A percentile compares a stretch with the other conserved stretches of the same genome.
These are phyloP conservation scores for Fraxinus velutina DNA, from an alignment of 305 asterid species.

Conservation along the genomic window DNA sequence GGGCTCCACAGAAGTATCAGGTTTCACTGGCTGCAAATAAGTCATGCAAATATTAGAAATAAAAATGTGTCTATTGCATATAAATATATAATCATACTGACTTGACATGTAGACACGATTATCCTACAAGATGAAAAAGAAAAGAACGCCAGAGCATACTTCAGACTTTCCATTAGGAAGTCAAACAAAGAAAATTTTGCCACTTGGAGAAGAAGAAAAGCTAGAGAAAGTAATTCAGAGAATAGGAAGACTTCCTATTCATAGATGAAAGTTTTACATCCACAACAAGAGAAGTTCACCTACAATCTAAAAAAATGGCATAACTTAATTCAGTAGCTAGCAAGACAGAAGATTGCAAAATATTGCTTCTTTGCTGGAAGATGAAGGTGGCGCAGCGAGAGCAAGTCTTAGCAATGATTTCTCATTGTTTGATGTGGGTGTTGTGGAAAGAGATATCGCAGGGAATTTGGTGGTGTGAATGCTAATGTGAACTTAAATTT, in stretches of 20 bases:
- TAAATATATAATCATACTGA: not conserved
- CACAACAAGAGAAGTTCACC: not conserved
- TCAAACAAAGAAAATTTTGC: not conserved
- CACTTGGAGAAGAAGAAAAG: not conserved
- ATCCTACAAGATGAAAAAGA: conserved; percentile 5
- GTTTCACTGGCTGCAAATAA: conserved; percentile 66
- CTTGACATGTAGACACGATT: not conserved
- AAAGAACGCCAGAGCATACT: not conserved
- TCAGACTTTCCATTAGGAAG: not conserved
- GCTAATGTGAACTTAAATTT: not conserved
- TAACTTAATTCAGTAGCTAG: not conserved
- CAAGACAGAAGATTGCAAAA: not conserved
- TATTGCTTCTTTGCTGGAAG: not conserved
- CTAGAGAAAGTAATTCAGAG: not conserved
- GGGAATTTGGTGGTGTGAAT: not conserved
- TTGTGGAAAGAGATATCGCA: not conserved
- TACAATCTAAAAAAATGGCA: not conserved
- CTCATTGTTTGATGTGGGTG: not conserved
- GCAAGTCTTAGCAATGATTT: not conserved
- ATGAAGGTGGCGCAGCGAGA: not conserved
- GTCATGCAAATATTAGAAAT: not conserved
- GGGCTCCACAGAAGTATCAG: conserved; percentile 54
- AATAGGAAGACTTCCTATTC: not conserved
- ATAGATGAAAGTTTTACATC: not conserved
- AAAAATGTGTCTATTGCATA: not conserved